phyloP scores from a whole-genome alignment of 345 rosid genomes.

The Brassica juncea region DNA sequence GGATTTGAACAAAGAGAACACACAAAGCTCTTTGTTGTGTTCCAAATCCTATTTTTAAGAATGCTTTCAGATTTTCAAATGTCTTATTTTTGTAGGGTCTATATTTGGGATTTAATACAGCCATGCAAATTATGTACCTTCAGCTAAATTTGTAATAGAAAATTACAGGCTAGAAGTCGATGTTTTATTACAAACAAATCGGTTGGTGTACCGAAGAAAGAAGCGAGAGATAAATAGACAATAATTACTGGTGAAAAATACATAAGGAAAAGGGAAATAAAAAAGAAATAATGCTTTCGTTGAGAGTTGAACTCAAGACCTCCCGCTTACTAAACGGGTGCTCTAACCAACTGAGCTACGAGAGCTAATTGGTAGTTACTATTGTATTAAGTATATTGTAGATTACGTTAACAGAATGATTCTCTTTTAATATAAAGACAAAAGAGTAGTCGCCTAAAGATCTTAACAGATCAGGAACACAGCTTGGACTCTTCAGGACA shows the following conservation, averaged over 20 bases:
- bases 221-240: neutral
- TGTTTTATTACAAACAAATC: neutral
- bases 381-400: neutral
- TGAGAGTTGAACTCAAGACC: constrained; percentile 99
- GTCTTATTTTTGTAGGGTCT: constrained; percentile 32
- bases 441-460: constrained; percentile 26
- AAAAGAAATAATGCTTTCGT: constrained; percentile 56
- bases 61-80: constrained; percentile 8
- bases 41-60: constrained; percentile 32
- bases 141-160: constrained; percentile 15
- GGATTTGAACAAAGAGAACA: constrained; percentile 32
- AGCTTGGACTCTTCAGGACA: constrained; percentile 25
- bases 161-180: constrained; percentile 19
- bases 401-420: neutral
- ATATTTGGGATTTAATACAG: constrained; percentile 34
- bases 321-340: constrained; percentile 98
- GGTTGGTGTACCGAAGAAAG: constrained; percentile 3
- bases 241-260: neutral
- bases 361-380: constrained; percentile 43
- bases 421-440: neutral
- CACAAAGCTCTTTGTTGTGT: constrained; percentile 34
- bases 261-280: neutral
- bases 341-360: constrained; percentile 99
- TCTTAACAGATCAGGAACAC: constrained; percentile 39
- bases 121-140: constrained; percentile 32